phyloP scores from a whole-genome alignment of 2,329 filamentous ascomycete genomes.

The Juglanconis juglandina region DNA sequence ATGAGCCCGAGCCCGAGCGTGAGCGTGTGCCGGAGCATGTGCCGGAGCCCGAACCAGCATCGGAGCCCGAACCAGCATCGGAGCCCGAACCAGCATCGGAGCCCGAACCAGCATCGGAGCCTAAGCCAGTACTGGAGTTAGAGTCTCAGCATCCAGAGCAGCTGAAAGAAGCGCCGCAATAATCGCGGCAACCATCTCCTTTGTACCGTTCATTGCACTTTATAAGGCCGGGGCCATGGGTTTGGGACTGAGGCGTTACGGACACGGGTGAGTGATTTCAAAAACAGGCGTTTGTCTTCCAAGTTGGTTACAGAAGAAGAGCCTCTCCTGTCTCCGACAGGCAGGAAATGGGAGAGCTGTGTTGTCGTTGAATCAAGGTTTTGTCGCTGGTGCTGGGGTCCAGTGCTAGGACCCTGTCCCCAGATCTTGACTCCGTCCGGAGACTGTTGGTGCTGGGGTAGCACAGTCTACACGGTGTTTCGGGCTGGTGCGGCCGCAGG shows the following conservation, averaged over 20 bases:
- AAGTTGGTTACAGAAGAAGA: no score
- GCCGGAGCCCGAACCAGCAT: neutral
- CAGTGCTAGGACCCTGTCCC: neutral
- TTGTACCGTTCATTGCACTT: neutral
- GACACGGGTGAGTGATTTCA: neutral
- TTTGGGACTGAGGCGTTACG: neutral
- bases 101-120: neutral
- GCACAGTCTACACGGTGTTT: neutral
- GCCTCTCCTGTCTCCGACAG: no score
- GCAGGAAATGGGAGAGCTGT: no score
- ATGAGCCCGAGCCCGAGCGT: neutral
- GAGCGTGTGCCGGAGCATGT: neutral
- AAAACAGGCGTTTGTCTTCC: no score
- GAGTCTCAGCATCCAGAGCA: neutral
- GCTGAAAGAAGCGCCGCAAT: neutral
- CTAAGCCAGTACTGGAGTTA: no score
- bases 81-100: neutral
- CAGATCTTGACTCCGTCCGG: neutral
- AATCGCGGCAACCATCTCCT: neutral
- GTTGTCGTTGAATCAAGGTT: no score
- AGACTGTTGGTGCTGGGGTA: neutral
- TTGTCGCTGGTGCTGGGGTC: no score
- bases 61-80: neutral
- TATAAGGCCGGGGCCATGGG: neutral
- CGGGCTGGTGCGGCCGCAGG: no score